These are phyloP conservation scores for Amanita jacksonii DNA, from an alignment of 768 basidiomycete species.

Conservation along the genomic window DNA sequence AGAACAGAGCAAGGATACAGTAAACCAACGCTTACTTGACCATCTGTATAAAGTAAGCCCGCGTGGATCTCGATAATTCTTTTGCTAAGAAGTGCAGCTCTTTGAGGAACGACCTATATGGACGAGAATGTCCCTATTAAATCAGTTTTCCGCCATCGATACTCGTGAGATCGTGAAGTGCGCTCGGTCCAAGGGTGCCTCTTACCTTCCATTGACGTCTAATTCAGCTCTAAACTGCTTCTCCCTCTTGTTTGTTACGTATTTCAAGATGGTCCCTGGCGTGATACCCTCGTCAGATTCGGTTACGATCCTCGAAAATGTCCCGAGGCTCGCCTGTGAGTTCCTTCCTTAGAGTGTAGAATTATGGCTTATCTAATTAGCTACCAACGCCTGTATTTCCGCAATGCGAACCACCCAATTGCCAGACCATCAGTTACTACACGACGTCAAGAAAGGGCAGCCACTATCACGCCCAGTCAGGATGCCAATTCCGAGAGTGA, in stretches of 20 bases:
- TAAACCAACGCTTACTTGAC: conserved; percentile 44
- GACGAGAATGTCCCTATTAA: conserved; percentile 81
- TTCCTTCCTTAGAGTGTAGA: conserved; percentile 8
- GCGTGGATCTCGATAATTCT: neutral
- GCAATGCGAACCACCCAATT: conserved; percentile 78
- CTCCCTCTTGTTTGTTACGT: conserved; percentile 79
- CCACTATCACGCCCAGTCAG: conserved; percentile 26
- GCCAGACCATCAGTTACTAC: conserved; percentile 67
- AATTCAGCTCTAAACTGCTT: conserved; percentile 66
- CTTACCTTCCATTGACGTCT: neutral
- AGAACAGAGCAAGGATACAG: conserved; percentile 45
- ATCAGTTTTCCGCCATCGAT: conserved; percentile 65
- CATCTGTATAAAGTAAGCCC: conserved; percentile 42
- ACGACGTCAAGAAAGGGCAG: conserved; percentile 50
- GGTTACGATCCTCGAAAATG: conserved; percentile 85
- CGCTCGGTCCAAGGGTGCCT: conserved; percentile 12
- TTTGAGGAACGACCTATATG: conserved; percentile 77
- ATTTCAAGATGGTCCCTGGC: conserved; percentile 91
- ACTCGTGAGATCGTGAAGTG: conserved; percentile 71
- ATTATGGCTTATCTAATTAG: conserved; percentile 31
- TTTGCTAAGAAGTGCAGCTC: conserved; percentile 31
- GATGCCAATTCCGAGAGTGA: conserved; percentile 31
- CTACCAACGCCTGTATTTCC: conserved; percentile 88
- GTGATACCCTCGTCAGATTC: conserved; percentile 79
- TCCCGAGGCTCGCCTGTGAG: conserved; percentile 67